These are phyloP conservation scores for Penicillium frequentans DNA, from an alignment of 2,329 filamentous ascomycete genomes.

Conservation along the genomic window DNA sequence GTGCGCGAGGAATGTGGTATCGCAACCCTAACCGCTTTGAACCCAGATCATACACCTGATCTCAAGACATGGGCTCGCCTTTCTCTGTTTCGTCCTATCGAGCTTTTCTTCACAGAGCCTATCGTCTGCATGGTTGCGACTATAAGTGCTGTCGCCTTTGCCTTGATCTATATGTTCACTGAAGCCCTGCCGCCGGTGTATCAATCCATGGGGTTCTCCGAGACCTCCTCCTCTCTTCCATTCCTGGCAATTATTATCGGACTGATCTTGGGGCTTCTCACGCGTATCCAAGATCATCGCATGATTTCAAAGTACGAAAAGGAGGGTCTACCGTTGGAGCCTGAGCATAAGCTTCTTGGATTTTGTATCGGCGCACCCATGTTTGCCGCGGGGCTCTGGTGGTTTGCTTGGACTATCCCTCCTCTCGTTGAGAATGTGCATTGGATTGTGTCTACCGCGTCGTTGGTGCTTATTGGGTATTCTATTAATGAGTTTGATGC, in stretches of 20 bases:
- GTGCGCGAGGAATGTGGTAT: conserved; percentile 28
- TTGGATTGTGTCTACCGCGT: conserved; percentile 42
- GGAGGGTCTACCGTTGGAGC: conserved; percentile 8
- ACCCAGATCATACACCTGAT: conserved; percentile 40
- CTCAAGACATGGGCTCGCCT: conserved; percentile 36
- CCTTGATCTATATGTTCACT: conserved; percentile 50
- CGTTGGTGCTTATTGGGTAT: conserved; percentile 47
- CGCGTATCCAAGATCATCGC: conserved; percentile 42
- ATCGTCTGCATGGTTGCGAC: conserved; percentile 45
- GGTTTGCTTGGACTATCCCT: conserved; percentile 50
- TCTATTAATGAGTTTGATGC: conserved; percentile 48
- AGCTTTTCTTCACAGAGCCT: conserved; percentile 47
- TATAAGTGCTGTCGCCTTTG: conserved; percentile 44
- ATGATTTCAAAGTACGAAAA: conserved; percentile 15
- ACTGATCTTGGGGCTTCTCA: conserved; percentile 39
- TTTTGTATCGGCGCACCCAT: conserved; percentile 12
- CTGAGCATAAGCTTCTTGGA: conserved; percentile 18
- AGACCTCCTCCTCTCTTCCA: conserved; percentile 33
- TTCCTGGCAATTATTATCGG: conserved; percentile 44
- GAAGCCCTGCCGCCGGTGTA: conserved; percentile 46
- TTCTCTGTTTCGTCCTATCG: conserved; percentile 39
- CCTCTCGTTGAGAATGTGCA: conserved; percentile 34
- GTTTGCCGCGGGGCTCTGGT: conserved; percentile 44
- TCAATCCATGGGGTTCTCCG: conserved; percentile 34
- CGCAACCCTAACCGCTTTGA: conserved; percentile 27